These are phyloP conservation scores for Oryza glumipatula DNA, from an alignment of 176 grass and related monocot genomes.

Conservation along the genomic window DNA sequence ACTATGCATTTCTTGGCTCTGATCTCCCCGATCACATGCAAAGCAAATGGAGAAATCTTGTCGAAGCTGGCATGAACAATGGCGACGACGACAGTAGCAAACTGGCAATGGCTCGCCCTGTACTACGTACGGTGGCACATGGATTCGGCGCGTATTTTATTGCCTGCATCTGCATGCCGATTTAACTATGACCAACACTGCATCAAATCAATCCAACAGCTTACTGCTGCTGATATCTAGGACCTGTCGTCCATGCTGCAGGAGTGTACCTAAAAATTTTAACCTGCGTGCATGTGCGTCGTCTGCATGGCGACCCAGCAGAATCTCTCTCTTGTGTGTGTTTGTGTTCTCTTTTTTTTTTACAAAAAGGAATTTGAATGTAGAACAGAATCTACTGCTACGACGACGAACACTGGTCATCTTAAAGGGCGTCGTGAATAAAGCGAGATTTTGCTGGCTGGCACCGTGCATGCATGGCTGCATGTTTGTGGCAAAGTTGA, in stretches of 20 bases:
- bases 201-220: background rate
- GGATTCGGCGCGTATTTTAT: background rate
- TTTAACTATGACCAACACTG: constrained; percentile 16
- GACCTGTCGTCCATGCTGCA: background rate
- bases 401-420: background rate
- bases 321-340: background rate
- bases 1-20: background rate
- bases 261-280: background rate
- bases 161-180: background rate
- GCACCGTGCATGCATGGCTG: background rate
- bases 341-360: background rate
- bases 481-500: constrained; percentile 1
- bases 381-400: no score
- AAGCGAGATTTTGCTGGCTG: background rate
- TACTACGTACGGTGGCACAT: background rate
- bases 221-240: background rate
- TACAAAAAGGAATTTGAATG: background rate
- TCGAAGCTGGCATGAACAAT: constrained; percentile 12
- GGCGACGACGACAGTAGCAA: background rate
- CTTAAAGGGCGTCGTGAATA: constrained; percentile 35
- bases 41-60: background rate
- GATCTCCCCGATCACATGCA: background rate
- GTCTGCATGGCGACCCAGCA: background rate
- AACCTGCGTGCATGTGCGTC: background rate
- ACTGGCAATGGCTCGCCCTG: background rate